These are phyloP conservation scores for Zalaria obscura DNA, from an alignment of 2,329 filamentous ascomycete genomes.

Conservation along the genomic window DNA sequence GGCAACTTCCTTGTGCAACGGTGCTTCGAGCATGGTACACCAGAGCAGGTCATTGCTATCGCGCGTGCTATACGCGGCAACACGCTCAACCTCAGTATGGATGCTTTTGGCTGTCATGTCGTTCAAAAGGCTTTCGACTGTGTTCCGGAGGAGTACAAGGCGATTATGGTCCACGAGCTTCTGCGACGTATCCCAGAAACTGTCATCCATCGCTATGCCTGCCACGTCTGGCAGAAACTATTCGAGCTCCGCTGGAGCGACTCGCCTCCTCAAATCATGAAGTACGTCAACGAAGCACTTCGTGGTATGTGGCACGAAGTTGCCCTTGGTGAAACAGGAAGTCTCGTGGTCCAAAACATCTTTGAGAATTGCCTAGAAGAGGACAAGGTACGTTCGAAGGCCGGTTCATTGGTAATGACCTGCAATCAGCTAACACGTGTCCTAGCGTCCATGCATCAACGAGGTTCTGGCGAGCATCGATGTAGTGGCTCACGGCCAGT, in stretches of 20 bases:
- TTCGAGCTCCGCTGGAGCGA: slow-evolving; percentile 95
- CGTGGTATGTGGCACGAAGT: slow-evolving; percentile 98
- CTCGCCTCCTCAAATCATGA: slow-evolving; percentile 95
- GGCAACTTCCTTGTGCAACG: slow-evolving; percentile 97
- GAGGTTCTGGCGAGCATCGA: slow-evolving; percentile 93
- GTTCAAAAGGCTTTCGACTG: slow-evolving; percentile 98
- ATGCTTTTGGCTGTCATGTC: slow-evolving; percentile 95
- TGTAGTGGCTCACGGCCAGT: slow-evolving; percentile 91
- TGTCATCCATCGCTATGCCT: slow-evolving; percentile 95
- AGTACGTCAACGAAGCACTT: slow-evolving; percentile 89
- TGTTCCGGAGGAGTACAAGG: slow-evolving; percentile 94
- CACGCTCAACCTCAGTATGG: slow-evolving; percentile 90
- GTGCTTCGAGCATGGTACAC: slow-evolving; percentile 95
- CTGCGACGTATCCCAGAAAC: slow-evolving; percentile 92
- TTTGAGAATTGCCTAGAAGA: slow-evolving; percentile 98
- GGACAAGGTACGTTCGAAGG: slow-evolving; percentile 59
- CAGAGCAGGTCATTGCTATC: slow-evolving; percentile 88
- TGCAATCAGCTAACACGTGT: slow-evolving; percentile 7
- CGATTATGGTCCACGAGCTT: slow-evolving; percentile 96
- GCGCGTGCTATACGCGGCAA: slow-evolving; percentile 89
- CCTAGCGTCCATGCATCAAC: slow-evolving; percentile 88
- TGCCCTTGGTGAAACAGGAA: slow-evolving; percentile 90
- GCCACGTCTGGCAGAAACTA: slow-evolving; percentile 98
- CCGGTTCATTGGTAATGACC: background rate
- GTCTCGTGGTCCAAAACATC: slow-evolving; percentile 96